Evolutionary conservation across 768 basidiomycete genomes (phyloP).

Genomic region (Tylopilus vinaceipallidus): DNA sequence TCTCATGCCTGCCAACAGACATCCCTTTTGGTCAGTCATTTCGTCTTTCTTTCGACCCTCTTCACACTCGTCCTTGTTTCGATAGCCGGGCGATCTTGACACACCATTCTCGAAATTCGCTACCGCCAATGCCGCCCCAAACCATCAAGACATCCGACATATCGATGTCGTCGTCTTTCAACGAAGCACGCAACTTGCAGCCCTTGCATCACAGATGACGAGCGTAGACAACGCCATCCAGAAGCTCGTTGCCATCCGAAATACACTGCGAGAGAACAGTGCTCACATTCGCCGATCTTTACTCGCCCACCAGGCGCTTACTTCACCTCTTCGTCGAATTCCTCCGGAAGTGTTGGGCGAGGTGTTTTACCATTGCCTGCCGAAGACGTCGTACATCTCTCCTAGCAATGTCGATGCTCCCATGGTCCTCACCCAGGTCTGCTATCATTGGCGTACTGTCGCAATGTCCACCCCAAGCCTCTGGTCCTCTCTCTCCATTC

Average conservation of each 20-base stretch:
- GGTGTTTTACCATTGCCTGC: constrained; percentile 30
- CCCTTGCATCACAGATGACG: constrained; percentile 19
- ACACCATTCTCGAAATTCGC: constrained; percentile 15
- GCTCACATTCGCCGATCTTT: constrained; percentile 21
- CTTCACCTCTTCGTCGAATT: constrained; percentile 15
- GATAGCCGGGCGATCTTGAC: constrained; percentile 16
- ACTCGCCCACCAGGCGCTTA: constrained; percentile 22
- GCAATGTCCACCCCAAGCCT: constrained; percentile 31
- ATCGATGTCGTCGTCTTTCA: constrained; percentile 23
- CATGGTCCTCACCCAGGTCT: constrained; percentile 28
- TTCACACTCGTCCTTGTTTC: background rate
- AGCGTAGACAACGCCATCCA: constrained; percentile 16
- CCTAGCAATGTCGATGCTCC: constrained; percentile 22
- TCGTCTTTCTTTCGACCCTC: background rate
- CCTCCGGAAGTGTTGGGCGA: constrained; percentile 33
- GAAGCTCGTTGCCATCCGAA: constrained; percentile 18
- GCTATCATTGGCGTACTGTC: constrained; percentile 31
- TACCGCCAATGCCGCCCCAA: constrained; percentile 10
- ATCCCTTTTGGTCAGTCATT: constrained; percentile 20
- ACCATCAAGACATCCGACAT: constrained; percentile 9
- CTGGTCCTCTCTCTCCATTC: constrained; percentile 30
- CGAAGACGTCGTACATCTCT: constrained; percentile 22
- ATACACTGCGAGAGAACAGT: constrained; percentile 18
- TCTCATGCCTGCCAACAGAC: constrained; percentile 25
- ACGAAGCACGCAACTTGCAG: constrained; percentile 20